Conservation (phyloP, 2,329 filamentous ascomycete genomes). For the Phaeophleospora eucalypticola region DNA sequence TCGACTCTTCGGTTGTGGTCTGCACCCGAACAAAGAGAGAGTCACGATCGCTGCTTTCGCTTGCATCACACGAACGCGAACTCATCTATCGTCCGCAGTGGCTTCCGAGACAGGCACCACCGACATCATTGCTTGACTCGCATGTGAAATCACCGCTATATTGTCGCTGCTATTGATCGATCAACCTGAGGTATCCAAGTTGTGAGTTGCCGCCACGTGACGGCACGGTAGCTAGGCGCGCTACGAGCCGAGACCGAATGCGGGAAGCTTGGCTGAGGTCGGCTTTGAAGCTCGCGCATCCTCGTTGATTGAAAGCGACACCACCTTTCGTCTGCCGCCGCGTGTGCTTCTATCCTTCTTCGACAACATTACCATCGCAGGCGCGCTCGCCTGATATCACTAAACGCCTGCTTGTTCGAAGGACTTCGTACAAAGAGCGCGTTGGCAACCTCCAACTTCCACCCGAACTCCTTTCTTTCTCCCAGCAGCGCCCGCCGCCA, state of each 20-base stretch:
- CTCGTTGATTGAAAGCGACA: neutral
- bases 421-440: neutral
- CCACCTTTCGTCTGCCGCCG: neutral
- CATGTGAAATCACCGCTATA: neutral
- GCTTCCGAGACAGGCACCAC: too few species aligned
- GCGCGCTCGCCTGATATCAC: too few species aligned
- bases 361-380: too few species aligned
- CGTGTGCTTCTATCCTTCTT: too few species aligned
- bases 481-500: slow-evolving; percentile 1
- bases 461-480: slow-evolving; percentile 5
- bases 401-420: neutral
- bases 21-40: neutral
- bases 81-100: too few species aligned
- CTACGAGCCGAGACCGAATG: too few species aligned
- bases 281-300: neutral
- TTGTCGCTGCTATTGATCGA: too few species aligned
- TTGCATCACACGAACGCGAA: neutral
- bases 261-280: too few species aligned
- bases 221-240: too few species aligned
- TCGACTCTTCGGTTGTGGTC: too few species aligned
- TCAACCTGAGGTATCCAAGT: too few species aligned
- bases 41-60: neutral
- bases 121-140: neutral
- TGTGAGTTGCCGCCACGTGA: too few species aligned
- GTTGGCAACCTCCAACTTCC: neutral